A percentile compares a stretch with the other conserved stretches of the same genome.
phyloP scores from a whole-genome alignment of 495 filamentous ascomycete species.

The Amniculicola lignicola region DNA sequence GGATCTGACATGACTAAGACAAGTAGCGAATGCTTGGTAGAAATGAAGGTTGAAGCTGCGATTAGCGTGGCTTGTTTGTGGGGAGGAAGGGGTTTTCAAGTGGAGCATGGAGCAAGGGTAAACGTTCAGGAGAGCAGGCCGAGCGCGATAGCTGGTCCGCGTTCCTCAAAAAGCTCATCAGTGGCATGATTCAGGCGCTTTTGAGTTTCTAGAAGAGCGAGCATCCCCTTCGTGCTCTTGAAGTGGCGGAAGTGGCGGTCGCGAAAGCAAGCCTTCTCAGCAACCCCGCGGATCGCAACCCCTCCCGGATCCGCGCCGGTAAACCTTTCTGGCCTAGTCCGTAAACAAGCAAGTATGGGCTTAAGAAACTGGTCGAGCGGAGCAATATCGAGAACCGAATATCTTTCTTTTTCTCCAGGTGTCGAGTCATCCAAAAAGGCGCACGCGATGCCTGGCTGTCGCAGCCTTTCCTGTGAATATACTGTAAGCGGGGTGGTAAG shows the following conservation, averaged over 20 bases:
- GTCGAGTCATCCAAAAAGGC: no score
- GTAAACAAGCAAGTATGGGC: no score
- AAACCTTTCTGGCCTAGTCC: slow-evolving; percentile 5
- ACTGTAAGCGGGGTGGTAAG: no score
- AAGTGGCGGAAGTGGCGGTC: not conserved
- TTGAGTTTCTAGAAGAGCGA: not conserved
- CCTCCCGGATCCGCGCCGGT: slow-evolving; percentile 3
- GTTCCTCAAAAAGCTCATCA: slow-evolving; percentile 3
- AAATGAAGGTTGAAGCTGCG: not conserved
- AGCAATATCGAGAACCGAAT: no score
- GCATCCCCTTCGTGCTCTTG: not conserved
- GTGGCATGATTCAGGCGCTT: slow-evolving; percentile 1
- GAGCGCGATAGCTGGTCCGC: not conserved
- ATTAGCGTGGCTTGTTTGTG: slow-evolving; percentile 1
- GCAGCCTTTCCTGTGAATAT: no score
- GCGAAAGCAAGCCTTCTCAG: slow-evolving; percentile 2
- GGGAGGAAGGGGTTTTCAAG: slow-evolving; percentile 1
- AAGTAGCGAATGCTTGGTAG: slow-evolving; percentile 5
- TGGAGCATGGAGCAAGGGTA: not conserved
- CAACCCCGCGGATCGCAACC: slow-evolving; percentile 1
- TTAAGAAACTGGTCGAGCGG: no score
- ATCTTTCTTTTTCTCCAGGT: no score
- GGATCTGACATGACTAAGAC: slow-evolving; percentile 5
- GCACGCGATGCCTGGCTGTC: no score
- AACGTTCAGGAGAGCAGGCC: slow-evolving; percentile 6